phyloP scores from a whole-genome alignment of 2,329 filamentous ascomycete genomes.

The Arthroderma sp. region DNA sequence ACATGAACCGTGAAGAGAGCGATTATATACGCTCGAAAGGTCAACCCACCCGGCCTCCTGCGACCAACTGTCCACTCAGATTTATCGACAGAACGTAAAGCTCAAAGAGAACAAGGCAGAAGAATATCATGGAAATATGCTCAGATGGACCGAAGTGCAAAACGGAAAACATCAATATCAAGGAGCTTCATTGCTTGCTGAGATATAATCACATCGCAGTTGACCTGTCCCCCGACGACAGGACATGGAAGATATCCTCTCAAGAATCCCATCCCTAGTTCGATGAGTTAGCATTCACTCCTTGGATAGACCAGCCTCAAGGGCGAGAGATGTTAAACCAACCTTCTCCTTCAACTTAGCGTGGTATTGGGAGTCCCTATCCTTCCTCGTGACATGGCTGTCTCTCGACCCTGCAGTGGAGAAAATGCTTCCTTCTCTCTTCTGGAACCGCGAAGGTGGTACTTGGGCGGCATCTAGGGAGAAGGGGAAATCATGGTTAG shows the following conservation, averaged over 20 bases:
- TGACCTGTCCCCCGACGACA: neutral
- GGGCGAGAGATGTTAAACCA: neutral
- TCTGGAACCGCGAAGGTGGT: constrained; percentile 56
- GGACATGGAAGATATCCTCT: neutral
- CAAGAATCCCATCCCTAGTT: neutral
- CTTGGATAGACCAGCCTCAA: neutral
- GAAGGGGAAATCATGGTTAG: neutral
- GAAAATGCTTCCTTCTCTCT: constrained; percentile 57
- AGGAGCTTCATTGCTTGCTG: neutral
- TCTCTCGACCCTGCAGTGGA: constrained; percentile 54
- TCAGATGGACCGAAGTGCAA: neutral
- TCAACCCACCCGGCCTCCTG: neutral
- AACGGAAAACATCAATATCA: neutral
- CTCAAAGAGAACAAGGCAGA: neutral
- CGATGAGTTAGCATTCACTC: neutral
- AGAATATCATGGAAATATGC: neutral
- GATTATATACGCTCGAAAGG: neutral
- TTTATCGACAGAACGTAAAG: neutral
- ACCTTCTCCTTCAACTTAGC: constrained; percentile 40
- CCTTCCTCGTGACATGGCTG: constrained; percentile 50
- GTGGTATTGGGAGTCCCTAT: constrained; percentile 46
- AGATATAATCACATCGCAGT: neutral
- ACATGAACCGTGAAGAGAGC: neutral
- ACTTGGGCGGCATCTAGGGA: constrained; percentile 51
- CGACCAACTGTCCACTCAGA: neutral